Evolutionary conservation across 2,329 filamentous ascomycete species (phyloP), one percentile per base, ranked within the genome.

Genomic region (Venturia nashicola): DNA sequence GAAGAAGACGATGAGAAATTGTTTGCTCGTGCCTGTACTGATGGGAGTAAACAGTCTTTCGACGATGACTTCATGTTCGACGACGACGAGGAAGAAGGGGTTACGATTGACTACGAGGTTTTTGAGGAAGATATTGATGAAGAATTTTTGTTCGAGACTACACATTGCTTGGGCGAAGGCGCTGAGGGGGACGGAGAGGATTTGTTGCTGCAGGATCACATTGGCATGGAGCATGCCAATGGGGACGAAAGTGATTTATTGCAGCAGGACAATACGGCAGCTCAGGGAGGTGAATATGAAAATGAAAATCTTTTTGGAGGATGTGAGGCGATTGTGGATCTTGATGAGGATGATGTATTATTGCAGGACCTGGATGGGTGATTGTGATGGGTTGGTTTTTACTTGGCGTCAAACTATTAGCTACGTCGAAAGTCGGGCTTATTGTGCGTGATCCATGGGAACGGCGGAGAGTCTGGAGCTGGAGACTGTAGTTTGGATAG

Each of bases 41-140:
- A 32, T 14, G n/a, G 18, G n/a, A 42, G 14, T 42, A 12, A 20
- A 18, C 0, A 6, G 34, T 32, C 12, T 1, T 18, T 4, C 27
- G 7, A 39, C 48, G 16, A 63, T 40, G 27, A 63, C 51, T 27
- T 63, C 23, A 39, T 62, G 46, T 59, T 55, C 36, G 61, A 63
- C 32, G 43, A 51, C n/a, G 60, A 62, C 12, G 36, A 39, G 36
- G 44, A n/a, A 16, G 44, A 51, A 11, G 42, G 51, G 34, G 23
- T 20, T 48, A 36, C 51, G 59, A 46, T 43, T 9, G 59, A 61
- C 23, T 46, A 27, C 20, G 55, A 39, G 20, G 34, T 20, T 39
- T 14, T 59, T 46, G 59, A 61, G 20, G 43, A 62, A 14, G 27
- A 62, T n/a, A 9, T 34, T n/a, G 27, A 57, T 14, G 12, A 57